A percentile compares a stretch with the other conserved stretches of the same genome.
These are phyloP conservation scores for Trichaptum fuscoviolaceum DNA, from an alignment of 768 basidiomycete genomes.

Conservation along the genomic window DNA sequence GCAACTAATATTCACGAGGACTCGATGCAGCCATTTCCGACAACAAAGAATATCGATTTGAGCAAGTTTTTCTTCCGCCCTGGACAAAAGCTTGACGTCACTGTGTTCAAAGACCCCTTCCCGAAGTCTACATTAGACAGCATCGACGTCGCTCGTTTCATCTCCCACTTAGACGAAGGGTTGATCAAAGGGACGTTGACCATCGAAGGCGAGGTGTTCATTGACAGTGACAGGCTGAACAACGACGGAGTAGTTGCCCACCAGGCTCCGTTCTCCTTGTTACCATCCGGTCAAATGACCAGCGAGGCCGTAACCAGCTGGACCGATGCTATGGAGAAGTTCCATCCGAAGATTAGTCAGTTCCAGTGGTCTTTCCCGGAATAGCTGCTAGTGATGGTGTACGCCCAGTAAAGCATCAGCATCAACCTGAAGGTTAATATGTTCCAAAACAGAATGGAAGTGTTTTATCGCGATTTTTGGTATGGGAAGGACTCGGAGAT, in stretches of 20 bases:
- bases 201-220: background rate
- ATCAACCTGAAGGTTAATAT: background rate
- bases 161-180: background rate
- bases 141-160: background rate
- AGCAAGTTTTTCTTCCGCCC: slow-evolving; percentile 5
- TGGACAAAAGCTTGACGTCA: slow-evolving; percentile 2
- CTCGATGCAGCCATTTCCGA: slow-evolving; percentile 8
- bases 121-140: background rate
- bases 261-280: background rate
- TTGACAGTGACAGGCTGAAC: background rate
- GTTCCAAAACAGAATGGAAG: background rate
- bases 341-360: background rate
- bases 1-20: slow-evolving; percentile 7
- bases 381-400: background rate
- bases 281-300: background rate
- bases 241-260: background rate
- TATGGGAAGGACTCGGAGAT: no score
- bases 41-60: background rate
- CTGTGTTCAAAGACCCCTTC: background rate
- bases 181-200: background rate
- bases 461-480: no score
- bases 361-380: background rate
- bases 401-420: background rate
- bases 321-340: background rate
- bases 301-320: background rate